Evolutionary conservation across 176 grass and related monocot genomes (phyloP).

Genomic region (Zizania latifolia): DNA sequence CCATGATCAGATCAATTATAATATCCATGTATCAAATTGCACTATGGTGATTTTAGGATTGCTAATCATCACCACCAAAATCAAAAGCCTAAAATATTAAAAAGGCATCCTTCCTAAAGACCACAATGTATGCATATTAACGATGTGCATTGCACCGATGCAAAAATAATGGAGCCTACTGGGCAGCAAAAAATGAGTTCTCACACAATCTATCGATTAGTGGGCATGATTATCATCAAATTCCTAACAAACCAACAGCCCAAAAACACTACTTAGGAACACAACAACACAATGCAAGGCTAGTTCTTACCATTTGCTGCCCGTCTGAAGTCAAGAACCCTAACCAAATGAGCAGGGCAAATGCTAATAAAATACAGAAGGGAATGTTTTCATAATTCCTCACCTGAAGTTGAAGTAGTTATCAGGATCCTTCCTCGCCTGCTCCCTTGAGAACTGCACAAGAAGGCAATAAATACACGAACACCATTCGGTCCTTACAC

Average conservation of each 20-base stretch:
- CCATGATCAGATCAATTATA: background rate
- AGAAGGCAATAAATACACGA: background rate
- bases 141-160: background rate
- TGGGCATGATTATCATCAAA: background rate
- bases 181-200: background rate
- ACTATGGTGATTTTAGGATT: background rate
- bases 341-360: background rate
- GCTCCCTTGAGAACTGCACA: conserved; percentile 90
- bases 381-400: conserved; percentile 15
- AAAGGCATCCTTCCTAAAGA: background rate
- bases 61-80: background rate
- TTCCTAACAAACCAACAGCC: background rate
- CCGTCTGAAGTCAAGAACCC: background rate
- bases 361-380: background rate
- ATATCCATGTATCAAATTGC: background rate
- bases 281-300: background rate
- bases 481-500: background rate
- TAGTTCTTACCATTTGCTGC: background rate
- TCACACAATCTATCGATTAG: background rate
- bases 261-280: background rate
- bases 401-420: conserved; percentile 94
- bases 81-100: background rate
- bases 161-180: background rate
- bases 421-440: conserved; percentile 80
- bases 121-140: background rate